Conservation (phyloP, 139 green algal species). For the Nannochloris sp. region DNA sequence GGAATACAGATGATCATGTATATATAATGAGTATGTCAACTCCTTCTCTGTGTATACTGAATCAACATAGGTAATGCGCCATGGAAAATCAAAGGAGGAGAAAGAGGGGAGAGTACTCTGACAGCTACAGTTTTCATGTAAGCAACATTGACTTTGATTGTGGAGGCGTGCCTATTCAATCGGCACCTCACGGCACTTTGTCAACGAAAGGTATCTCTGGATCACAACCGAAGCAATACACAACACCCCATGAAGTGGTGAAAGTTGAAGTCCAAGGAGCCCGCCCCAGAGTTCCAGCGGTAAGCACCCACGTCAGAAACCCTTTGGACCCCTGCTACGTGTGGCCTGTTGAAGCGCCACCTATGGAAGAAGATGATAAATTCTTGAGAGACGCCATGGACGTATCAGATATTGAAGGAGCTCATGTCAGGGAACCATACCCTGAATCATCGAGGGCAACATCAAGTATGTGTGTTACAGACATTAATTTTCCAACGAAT, state of each 20-base stretch:
- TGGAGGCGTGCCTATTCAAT: neutral
- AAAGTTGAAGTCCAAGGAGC: neutral
- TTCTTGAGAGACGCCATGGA: conserved; percentile 20
- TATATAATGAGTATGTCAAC: neutral
- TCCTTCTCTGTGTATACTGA: neutral
- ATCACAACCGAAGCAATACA: conserved; percentile 2
- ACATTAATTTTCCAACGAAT: conserved; percentile 3
- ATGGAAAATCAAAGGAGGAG: neutral
- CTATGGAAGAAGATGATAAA: neutral
- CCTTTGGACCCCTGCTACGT: conserved; percentile 14
- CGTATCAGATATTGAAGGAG: conserved; percentile 15
- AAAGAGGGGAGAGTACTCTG: conserved; percentile 1
- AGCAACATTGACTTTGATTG: conserved; percentile 4
- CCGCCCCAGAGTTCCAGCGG: neutral
- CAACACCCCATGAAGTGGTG: neutral
- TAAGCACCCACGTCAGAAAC: neutral
- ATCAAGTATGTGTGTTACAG: neutral
- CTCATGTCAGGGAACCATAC: neutral
- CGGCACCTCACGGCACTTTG: conserved; percentile 8
- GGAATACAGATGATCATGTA: neutral
- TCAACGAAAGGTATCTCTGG: conserved; percentile 10
- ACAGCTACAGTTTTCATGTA: conserved; percentile 6
- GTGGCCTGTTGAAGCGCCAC: neutral
- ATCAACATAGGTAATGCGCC: neutral
- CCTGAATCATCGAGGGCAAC: neutral